Conservation (phyloP, 1,284 basidiomycete species). For the Trametes polyzona region DNA sequence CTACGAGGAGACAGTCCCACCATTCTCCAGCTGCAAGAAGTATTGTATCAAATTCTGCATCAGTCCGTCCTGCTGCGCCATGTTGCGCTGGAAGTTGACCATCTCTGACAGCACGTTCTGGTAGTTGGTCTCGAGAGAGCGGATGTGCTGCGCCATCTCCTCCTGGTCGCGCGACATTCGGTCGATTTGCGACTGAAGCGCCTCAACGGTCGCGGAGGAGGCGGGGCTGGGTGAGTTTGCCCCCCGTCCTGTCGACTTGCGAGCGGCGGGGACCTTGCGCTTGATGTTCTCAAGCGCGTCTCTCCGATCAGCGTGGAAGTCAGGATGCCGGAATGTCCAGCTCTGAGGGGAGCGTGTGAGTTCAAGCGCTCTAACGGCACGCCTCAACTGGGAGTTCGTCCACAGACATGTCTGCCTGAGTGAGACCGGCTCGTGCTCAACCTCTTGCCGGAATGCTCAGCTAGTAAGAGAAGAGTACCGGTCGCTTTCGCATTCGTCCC, state of each 20-base stretch:
- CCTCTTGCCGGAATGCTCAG: conserved; percentile 6
- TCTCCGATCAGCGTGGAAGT: conserved; percentile 87
- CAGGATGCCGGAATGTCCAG: conserved; percentile 97
- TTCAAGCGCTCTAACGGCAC: background rate
- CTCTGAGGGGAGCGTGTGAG: conserved; percentile 49
- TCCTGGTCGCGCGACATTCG: conserved; percentile 55
- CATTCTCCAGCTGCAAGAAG: conserved; percentile 74
- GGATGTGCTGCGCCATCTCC: conserved; percentile 63
- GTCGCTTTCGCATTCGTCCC: background rate
- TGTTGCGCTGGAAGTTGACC: conserved; percentile 81
- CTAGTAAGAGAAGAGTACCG: conserved; percentile 1
- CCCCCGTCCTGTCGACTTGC: conserved; percentile 48
- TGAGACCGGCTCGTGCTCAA: background rate
- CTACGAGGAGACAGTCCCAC: conserved; percentile 43
- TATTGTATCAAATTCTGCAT: conserved; percentile 86
- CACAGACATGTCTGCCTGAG: conserved; percentile 12
- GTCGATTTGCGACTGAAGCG: conserved; percentile 56
- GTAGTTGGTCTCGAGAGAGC: conserved; percentile 74
- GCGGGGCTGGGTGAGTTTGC: conserved; percentile 35
- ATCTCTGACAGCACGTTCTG: conserved; percentile 81
- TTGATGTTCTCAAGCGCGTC: conserved; percentile 93
- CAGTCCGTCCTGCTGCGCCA: conserved; percentile 84
- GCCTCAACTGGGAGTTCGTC: background rate
- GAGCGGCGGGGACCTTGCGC: conserved; percentile 83
- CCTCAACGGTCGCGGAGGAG: conserved; percentile 36